Conservation (phyloP, 2,329 filamentous ascomycete genomes). For the Zopfia rhizophila region DNA sequence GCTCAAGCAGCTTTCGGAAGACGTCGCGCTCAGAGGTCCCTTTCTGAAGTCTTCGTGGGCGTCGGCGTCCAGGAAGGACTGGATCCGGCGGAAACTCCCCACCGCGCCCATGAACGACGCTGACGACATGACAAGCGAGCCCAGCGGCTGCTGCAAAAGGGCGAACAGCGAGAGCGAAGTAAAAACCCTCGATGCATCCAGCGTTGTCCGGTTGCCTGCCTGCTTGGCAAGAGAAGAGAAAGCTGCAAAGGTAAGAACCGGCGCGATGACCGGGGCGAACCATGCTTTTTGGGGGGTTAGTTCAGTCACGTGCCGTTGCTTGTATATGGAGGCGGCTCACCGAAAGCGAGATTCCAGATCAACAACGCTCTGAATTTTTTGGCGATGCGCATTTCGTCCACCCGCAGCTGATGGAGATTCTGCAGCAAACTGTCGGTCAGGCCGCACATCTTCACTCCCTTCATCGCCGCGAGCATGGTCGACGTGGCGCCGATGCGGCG, state of each 20-base stretch:
- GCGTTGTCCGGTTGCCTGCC: conserved; percentile 28
- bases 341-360: conserved; percentile 1
- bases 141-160: conserved; percentile 52
- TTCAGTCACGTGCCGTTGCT: background rate
- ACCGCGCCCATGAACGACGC: conserved; percentile 50
- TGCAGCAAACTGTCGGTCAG: conserved; percentile 6
- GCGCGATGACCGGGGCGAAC: conserved; percentile 39
- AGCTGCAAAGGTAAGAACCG: conserved; percentile 52
- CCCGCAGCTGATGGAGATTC: conserved; percentile 18
- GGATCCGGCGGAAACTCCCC: conserved; percentile 50
- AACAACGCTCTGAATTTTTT: conserved; percentile 13
- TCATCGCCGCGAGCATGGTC: conserved; percentile 48
- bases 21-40: too few species aligned
- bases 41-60: too few species aligned
- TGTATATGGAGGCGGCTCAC: background rate
- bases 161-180: conserved; percentile 52
- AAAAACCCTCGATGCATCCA: conserved; percentile 49
- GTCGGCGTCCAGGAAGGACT: conserved; percentile 48
- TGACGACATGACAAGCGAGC: conserved; percentile 52
- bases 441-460: conserved; percentile 53
- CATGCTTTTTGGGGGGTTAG: background rate
- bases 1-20: too few species aligned
- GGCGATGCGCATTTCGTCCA: conserved; percentile 17
- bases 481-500: conserved; percentile 48
- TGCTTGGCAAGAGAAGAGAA: conserved; percentile 45